These are phyloP conservation scores for Fusarium kyushuense DNA, from an alignment of 2,329 filamentous ascomycete genomes.

Conservation along the genomic window DNA sequence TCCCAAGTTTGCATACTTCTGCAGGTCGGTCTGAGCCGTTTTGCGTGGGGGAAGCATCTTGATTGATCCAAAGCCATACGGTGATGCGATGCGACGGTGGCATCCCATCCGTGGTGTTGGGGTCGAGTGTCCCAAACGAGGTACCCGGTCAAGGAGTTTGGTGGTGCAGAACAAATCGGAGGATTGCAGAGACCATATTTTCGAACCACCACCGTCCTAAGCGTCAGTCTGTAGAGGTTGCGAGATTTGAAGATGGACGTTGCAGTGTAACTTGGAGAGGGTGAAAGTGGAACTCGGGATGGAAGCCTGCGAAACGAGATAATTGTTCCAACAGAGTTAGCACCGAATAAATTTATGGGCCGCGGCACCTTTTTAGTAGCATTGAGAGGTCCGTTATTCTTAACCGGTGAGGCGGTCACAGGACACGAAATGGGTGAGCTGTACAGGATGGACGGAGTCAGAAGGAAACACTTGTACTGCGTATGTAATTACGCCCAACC, in stretches of 20 bases:
- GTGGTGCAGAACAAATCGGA: conserved; percentile 27
- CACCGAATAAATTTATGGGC: conserved; percentile 19
- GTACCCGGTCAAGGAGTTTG: conserved; percentile 40
- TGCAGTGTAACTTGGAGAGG: conserved; percentile 20
- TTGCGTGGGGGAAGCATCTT: conserved; percentile 39
- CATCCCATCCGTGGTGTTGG: conserved; percentile 40
- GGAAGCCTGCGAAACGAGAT: conserved; percentile 28
- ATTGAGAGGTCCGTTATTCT: conserved; percentile 12
- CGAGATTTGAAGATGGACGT: conserved; percentile 40
- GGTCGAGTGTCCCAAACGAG: conserved; percentile 40
- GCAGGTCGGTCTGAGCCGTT: conserved; percentile 46
- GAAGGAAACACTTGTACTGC: background rate
- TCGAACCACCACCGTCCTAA: conserved; percentile 8
- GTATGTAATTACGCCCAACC: background rate
- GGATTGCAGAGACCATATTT: conserved; percentile 27
- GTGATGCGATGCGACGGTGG: conserved; percentile 41
- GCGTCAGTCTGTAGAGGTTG: conserved; percentile 38
- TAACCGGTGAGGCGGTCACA: conserved; percentile 41
- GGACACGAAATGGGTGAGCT: conserved; percentile 30
- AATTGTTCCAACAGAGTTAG: conserved; percentile 16
- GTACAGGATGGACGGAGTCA: conserved; percentile 18
- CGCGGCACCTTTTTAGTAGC: conserved; percentile 22
- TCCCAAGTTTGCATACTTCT: conserved; percentile 31
- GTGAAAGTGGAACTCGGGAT: conserved; percentile 39
- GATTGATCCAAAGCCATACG: conserved; percentile 44